Evolutionary conservation across 2,329 filamentous ascomycete species (phyloP).

Genomic region (Paracamarosporium sp.): DNA sequence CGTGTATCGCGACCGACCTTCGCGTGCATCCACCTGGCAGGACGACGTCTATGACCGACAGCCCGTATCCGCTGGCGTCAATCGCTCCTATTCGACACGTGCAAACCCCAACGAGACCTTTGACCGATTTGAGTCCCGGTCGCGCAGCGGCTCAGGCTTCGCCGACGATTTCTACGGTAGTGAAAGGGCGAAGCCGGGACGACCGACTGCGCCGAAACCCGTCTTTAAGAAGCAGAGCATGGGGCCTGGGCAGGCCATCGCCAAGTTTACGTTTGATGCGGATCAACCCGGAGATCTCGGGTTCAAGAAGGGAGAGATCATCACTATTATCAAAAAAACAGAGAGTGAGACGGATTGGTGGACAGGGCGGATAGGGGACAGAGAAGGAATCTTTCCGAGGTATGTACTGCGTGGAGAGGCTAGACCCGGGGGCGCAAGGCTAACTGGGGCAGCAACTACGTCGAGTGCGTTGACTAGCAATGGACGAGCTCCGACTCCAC

Average conservation of each 20-base stretch:
- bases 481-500: neutral
- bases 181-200: constrained; percentile 69
- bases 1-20: constrained; percentile 63
- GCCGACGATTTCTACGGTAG: constrained; percentile 60
- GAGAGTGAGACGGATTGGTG: constrained; percentile 97
- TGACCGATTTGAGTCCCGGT: constrained; percentile 49
- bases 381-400: constrained; percentile 93
- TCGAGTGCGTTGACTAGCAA: constrained; percentile 3
- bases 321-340: constrained; percentile 92
- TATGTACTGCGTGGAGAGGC: constrained; percentile 39
- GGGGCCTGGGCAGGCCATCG: constrained; percentile 80
- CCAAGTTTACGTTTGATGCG: constrained; percentile 91
- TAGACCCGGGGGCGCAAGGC: neutral
- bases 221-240: constrained; percentile 67
- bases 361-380: constrained; percentile 87
- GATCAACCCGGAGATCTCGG: constrained; percentile 91
- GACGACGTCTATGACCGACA: constrained; percentile 75
- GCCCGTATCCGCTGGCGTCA: constrained; percentile 46
- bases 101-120: constrained; percentile 59
- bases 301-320: constrained; percentile 97
- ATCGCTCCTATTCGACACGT: constrained; percentile 58
- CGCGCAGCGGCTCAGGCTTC: constrained; percentile 49
- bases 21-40: constrained; percentile 74
- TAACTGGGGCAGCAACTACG: constrained; percentile 2
- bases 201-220: constrained; percentile 89